These are phyloP conservation scores for Jacaranda mimosifolia DNA, from an alignment of 257 asterid genomes.

Conservation along the genomic window DNA sequence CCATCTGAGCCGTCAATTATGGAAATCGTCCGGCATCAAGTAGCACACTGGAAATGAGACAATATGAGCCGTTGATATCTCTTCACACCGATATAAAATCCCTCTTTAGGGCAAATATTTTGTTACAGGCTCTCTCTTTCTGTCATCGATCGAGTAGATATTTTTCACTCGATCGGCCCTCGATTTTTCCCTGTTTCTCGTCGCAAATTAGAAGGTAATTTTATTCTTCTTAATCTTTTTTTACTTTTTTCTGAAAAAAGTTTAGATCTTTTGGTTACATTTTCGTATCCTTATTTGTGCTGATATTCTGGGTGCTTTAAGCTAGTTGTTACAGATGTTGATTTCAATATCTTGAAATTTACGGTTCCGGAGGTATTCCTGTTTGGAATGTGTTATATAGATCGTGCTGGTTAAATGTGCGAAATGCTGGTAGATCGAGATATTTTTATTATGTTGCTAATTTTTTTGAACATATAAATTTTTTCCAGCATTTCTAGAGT, in stretches of 20 bases:
- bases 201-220: slow-evolving; percentile 37
- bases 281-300: background rate
- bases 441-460: background rate
- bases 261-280: slow-evolving; percentile 24
- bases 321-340: background rate
- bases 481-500: background rate
- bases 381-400: background rate
- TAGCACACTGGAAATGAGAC: slow-evolving; percentile 41
- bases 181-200: slow-evolving; percentile 8
- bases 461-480: background rate
- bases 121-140: slow-evolving; percentile 28
- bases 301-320: background rate
- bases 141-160: slow-evolving; percentile 41
- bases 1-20: slow-evolving; percentile 37
- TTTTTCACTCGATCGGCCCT: slow-evolving; percentile 37
- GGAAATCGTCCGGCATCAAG: slow-evolving; percentile 34
- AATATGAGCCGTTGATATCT: slow-evolving; percentile 48
- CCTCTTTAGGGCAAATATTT: slow-evolving; percentile 32
- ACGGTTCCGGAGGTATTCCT: background rate
- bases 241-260: background rate
- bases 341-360: background rate
- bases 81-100: slow-evolving; percentile 43
- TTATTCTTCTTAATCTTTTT: no score
- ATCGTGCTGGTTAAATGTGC: slow-evolving; percentile 15
- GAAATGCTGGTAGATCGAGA: slow-evolving; percentile 9